Conservation (phyloP, 2,329 filamentous ascomycete genomes). For the Diatrype stigma region DNA sequence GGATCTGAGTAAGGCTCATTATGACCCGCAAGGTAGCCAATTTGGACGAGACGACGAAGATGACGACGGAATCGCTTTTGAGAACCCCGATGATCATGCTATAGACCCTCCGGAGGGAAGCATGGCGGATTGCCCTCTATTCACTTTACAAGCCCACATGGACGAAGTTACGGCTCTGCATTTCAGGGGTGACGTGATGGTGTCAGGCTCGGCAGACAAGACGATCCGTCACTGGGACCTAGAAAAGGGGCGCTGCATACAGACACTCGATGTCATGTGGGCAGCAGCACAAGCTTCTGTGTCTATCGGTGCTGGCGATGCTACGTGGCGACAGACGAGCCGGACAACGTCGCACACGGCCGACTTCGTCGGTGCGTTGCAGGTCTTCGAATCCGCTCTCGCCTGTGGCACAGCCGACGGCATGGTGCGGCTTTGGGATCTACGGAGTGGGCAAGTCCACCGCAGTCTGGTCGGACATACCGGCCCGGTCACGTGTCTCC, state of each 20-base stretch:
- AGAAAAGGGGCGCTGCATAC: constrained; percentile 92
- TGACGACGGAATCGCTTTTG: constrained; percentile 68
- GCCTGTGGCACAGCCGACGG: constrained; percentile 96
- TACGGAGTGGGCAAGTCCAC: constrained; percentile 95
- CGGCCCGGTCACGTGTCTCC: constrained; percentile 85
- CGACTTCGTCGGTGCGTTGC: constrained; percentile 90
- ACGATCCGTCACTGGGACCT: constrained; percentile 97
- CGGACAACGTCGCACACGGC: constrained; percentile 64
- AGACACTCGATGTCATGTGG: constrained; percentile 97
- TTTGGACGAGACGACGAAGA: constrained; percentile 56
- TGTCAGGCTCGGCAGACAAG: constrained; percentile 96
- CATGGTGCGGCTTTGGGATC: constrained; percentile 95
- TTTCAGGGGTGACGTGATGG: constrained; percentile 82
- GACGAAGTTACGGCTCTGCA: constrained; percentile 92
- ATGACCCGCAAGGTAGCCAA: constrained; percentile 64
- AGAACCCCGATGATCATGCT: constrained; percentile 62
- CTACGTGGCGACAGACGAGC: constrained; percentile 68
- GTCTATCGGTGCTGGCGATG: constrained; percentile 57
- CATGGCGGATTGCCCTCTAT: constrained; percentile 87
- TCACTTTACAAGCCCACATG: constrained; percentile 83
- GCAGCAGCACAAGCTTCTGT: constrained; percentile 85
- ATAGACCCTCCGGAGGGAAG: constrained; percentile 71
- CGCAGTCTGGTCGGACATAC: constrained; percentile 93
- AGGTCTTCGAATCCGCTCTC: constrained; percentile 92
- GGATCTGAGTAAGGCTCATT: constrained; percentile 87